Percentiles rank a stretch among this genome's conserved stretches.
phyloP scores from a whole-genome alignment of 768 basidiomycete genomes.

The Xerocomus potaroensis region DNA sequence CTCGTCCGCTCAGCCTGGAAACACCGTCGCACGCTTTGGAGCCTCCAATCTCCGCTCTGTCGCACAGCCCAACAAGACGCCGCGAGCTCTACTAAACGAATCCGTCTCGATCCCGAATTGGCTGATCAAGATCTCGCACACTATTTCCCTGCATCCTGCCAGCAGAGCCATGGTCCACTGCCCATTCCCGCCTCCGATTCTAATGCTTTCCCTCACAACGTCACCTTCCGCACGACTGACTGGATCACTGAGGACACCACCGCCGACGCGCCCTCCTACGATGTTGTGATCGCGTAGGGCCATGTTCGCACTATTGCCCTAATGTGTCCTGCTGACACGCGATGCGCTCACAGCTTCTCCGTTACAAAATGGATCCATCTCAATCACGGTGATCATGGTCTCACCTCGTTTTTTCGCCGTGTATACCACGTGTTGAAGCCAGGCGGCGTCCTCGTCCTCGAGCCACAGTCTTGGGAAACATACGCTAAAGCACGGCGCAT shows the following conservation, averaged over 20 bases:
- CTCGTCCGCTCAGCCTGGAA: constrained; percentile 77
- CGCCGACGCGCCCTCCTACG: constrained; percentile 61
- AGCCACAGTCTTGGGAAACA: constrained; percentile 82
- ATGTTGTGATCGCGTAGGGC: constrained; percentile 75
- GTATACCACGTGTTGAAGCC: constrained; percentile 52
- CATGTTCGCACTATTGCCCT: background rate
- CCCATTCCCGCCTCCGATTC: constrained; percentile 50
- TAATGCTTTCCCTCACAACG: constrained; percentile 69
- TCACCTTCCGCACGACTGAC: constrained; percentile 67
- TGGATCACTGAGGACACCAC: constrained; percentile 59
- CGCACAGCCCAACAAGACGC: background rate
- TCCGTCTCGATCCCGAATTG: background rate
- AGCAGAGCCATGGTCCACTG: constrained; percentile 70
- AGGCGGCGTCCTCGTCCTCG: constrained; percentile 69
- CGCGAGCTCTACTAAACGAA: constrained; percentile 10
- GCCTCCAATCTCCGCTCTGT: constrained; percentile 39
- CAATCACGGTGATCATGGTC: constrained; percentile 69
- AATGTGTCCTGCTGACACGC: background rate
- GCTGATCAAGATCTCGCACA: constrained; percentile 21
- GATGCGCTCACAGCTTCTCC: constrained; percentile 45
- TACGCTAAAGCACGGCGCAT: constrained; percentile 75
- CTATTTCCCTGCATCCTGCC: constrained; percentile 77
- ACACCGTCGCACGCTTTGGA: constrained; percentile 67
- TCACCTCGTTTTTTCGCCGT: constrained; percentile 63
- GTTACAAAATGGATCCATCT: constrained; percentile 93